phyloP scores from a whole-genome alignment of 2,329 filamentous ascomycete species.

The Chlorencoelia australis region DNA sequence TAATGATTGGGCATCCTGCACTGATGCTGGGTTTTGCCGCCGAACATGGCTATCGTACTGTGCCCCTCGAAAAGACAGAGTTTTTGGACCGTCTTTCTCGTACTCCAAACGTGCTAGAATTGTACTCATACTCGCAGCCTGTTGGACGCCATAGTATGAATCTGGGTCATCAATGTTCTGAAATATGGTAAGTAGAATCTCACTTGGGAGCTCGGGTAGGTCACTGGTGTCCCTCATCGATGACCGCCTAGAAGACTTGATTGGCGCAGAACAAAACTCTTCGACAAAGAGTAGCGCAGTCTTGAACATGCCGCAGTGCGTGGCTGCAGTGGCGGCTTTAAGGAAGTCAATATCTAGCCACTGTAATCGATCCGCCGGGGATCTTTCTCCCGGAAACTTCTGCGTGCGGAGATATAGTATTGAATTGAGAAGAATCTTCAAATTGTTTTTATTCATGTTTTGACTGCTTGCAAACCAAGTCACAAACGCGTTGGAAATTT shows the following conservation, averaged over 20 bases:
- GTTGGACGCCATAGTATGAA: constrained; percentile 83
- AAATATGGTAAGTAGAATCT: constrained; percentile 73
- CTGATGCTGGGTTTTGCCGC: constrained; percentile 42
- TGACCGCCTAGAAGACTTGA: constrained; percentile 54
- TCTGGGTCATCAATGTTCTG: constrained; percentile 93
- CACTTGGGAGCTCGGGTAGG: constrained; percentile 41
- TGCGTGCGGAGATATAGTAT: constrained; percentile 86
- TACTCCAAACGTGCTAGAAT: constrained; percentile 79
- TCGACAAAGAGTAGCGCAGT: constrained; percentile 79
- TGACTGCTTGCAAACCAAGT: constrained; percentile 48
- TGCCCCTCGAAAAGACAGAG: constrained; percentile 81
- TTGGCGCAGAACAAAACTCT: constrained; percentile 48
- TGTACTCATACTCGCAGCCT: constrained; percentile 64
- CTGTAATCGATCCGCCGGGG: constrained; percentile 64
- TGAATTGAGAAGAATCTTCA: constrained; percentile 64
- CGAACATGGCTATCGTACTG: constrained; percentile 81
- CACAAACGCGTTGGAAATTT: constrained; percentile 55
- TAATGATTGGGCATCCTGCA: constrained; percentile 55
- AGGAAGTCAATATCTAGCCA: constrained; percentile 83
- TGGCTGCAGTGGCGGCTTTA: constrained; percentile 60
- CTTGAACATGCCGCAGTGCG: constrained; percentile 74
- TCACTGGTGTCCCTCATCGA: constrained; percentile 39
- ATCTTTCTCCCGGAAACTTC: constrained; percentile 61
- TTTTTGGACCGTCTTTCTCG: constrained; percentile 78
- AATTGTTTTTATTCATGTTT: constrained; percentile 44